Base-by-base conservation (phyloP, 495 filamentous ascomycete genomes). In the Rostrohypoxylon terebratum region DNA sequence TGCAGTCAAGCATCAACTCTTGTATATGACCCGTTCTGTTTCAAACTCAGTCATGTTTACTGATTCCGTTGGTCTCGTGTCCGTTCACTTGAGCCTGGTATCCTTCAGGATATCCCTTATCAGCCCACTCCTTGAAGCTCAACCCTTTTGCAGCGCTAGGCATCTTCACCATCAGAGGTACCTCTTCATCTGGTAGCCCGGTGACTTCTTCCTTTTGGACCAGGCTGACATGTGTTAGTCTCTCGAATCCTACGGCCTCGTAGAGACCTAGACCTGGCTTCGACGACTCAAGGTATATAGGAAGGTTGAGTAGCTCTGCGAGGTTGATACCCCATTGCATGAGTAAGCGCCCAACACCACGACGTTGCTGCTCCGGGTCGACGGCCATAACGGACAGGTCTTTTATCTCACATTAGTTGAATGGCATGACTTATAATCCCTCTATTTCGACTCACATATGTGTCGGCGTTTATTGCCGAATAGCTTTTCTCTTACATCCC, bases 261-360 rank as follows among this genome's bases (percentile, higher is more conserved):
- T 86, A 86, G 10, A 83, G 72, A 8, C 69, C 57, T 18, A 79
- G 77, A 11, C 82, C 85, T 14, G 72, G 54, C n/a, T 79, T 78
- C 6, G 82, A 83, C 4, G 83, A 59, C 63, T 86, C 81, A 9
- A 83, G 72, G 34, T 81, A 83, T 48, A 81, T 75, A 45, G 79
- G 77, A 2, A 86, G 62, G 18, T 76, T 75, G 21, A 83, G 44
- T 44, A 81, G 74, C 59, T 83, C 82, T 1, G 82, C 82, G 54
- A 79, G 75, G 50, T 78, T 34, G n/a, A 79, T 75, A 11, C 83
- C 84, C 83, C 83, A 86, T 38, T 80, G 61, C 59, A 84, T 76
- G 28, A 86, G 68, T 50, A 80, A 57, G 28, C 74, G 73, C 11
- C 78, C 83, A 25, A 72, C 76, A 3, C 83, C 83, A 20, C 79